Base-by-base conservation (phyloP, 129 eudicot species). In the Calendula officinalis region DNA sequence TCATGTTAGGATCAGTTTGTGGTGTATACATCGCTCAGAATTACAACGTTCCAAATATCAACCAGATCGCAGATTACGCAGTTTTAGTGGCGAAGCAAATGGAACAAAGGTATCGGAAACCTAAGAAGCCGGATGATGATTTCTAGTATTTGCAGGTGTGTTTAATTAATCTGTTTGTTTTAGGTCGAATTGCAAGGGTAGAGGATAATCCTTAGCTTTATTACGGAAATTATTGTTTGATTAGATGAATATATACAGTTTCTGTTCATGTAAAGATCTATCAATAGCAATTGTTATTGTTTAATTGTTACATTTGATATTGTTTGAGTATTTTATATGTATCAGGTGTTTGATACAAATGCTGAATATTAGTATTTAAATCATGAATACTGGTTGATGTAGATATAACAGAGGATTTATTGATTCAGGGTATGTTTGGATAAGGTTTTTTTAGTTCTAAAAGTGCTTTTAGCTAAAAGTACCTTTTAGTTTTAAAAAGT, bases 11-110 rank as follows among this genome's bases (percentile, higher is more conserved):
- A 9, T 67, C 91, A 32, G 73, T 67, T 0, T 81, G 70, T 46
- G 96, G 92, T 1, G 62, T 84, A 34, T 88, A 82, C 78, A 68
- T 84, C n/a, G 91, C 91, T 52, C 95, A 87, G 76, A 84, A 87
- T 55, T 87, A 87, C 80, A 72, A 81, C 62, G 80, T 87, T 41
- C 95, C 95, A 10, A 84, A 81, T 17, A 73, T 88, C 32, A 58
- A 75, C 46, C 77, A 82, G 77, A 69, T 81, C 60, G 66, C 73
- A 45, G 62, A 75, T 35, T 66, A 69, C 33, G 83, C 76, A 5
- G 37, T 79, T 16, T 62, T 50, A 34, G 57, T 62, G 58, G 89
- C 86, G 32, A 82, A 80, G 61, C 66, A 71, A 47, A 66, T 77
- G 46, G 89, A 88, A 59, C 69, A 88, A 51, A 71, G 77, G 40